Conservation (phyloP, 2,329 filamentous ascomycete species). For the Emericellopsis atlantica region DNA sequence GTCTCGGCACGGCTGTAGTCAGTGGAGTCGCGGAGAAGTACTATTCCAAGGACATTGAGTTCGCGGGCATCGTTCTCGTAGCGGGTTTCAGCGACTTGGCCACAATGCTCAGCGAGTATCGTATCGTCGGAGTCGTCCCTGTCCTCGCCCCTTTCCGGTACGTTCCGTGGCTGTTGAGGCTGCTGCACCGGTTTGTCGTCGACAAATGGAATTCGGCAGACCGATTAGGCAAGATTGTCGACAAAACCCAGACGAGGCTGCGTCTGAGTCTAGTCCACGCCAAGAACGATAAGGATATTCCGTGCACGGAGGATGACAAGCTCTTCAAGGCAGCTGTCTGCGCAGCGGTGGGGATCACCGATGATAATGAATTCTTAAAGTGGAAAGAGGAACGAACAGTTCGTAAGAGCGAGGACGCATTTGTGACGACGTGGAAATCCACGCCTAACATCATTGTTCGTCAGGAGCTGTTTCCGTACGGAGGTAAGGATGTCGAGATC, state of each 20-base stretch:
- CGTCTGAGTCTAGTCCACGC: conserved; percentile 68
- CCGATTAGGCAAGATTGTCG: conserved; percentile 47
- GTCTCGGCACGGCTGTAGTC: conserved; percentile 75
- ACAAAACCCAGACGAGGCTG: conserved; percentile 37
- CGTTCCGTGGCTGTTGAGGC: conserved; percentile 51
- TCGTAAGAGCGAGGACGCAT: conserved; percentile 29
- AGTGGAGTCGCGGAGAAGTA: conserved; percentile 64
- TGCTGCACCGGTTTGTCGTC: conserved; percentile 50
- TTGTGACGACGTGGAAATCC: conserved; percentile 30
- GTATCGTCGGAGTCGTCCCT: conserved; percentile 65
- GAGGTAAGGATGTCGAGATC: conserved; percentile 26
- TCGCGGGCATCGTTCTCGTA: conserved; percentile 69
- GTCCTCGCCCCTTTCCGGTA: conserved; percentile 61
- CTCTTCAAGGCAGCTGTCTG: conserved; percentile 49
- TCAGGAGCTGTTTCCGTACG: conserved; percentile 40
- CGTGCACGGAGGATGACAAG: conserved; percentile 54
- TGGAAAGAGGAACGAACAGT: conserved; percentile 34
- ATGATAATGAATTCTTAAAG: conserved; percentile 22
- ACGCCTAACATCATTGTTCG: conserved; percentile 34
- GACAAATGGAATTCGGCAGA: conserved; percentile 70
- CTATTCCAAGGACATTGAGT: conserved; percentile 41
- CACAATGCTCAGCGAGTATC: conserved; percentile 63
- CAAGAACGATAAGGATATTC: conserved; percentile 70
- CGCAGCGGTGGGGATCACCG: conserved; percentile 26
- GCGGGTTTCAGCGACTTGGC: conserved; percentile 68